Percentiles rank a stretch among this genome's conserved stretches.
Evolutionary conservation across 164 flowering plant species (phyloP).

Genomic region (Litsea cubeba): DNA sequence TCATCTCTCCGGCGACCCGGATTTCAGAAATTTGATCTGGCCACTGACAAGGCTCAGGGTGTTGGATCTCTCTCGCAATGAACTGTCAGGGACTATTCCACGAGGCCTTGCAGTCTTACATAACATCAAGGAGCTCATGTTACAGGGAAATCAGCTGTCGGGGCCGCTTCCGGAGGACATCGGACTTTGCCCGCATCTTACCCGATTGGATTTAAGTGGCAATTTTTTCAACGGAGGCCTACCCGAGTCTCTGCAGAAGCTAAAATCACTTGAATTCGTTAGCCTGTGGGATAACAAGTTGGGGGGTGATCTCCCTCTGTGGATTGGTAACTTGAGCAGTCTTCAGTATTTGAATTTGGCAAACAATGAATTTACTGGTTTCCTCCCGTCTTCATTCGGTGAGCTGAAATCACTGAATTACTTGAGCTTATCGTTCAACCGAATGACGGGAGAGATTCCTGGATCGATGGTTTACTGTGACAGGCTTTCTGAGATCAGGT

Average conservation of each 20-base stretch:
- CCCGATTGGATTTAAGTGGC: slow-evolving; percentile 44
- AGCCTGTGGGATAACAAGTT: slow-evolving; percentile 45
- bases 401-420: slow-evolving; percentile 43
- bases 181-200: slow-evolving; percentile 68
- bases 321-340: slow-evolving; percentile 56
- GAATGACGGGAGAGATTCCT: slow-evolving; percentile 55
- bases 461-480: slow-evolving; percentile 39
- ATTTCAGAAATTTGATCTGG: slow-evolving; percentile 51
- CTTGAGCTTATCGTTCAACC: slow-evolving; percentile 49
- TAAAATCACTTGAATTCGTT: slow-evolving; percentile 35
- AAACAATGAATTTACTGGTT: slow-evolving; percentile 48
- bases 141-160: slow-evolving; percentile 57
- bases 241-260: slow-evolving; percentile 48
- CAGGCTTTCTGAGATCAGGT: slow-evolving; percentile 32
- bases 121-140: slow-evolving; percentile 50
- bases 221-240: slow-evolving; percentile 51
- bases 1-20: slow-evolving; percentile 52
- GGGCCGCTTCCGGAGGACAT: slow-evolving; percentile 64
- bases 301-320: slow-evolving; percentile 54
- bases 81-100: slow-evolving; percentile 55
- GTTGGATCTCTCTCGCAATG: slow-evolving; percentile 67
- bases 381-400: slow-evolving; percentile 54
- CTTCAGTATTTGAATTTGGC: slow-evolving; percentile 57
- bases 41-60: slow-evolving; percentile 43
- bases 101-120: slow-evolving; percentile 46